A percentile compares a stretch with the other conserved stretches of the same genome.
Conservation (phyloP, 306 rosid species). For the Quercus variabilis region DNA sequence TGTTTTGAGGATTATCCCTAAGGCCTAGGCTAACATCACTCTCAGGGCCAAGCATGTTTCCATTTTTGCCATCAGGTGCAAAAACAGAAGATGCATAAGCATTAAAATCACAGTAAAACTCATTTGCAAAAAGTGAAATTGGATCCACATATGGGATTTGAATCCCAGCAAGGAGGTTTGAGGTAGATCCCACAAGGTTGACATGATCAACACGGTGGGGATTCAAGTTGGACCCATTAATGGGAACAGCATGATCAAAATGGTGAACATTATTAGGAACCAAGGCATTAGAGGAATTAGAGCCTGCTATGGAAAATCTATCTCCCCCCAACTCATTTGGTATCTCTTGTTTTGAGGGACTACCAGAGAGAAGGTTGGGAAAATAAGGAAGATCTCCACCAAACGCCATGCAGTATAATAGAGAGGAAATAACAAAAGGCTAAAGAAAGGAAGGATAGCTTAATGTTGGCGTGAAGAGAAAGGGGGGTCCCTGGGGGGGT, state of each 20-base stretch:
- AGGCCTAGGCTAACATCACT: neutral
- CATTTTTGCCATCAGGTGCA: conserved; percentile 13
- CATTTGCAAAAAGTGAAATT: conserved; percentile 10
- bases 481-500: conserved; percentile 6
- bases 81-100: neutral
- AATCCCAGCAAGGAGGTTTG: conserved; percentile 15
- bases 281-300: conserved; percentile 13
- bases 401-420: conserved; percentile 37
- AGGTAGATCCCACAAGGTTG: conserved; percentile 17
- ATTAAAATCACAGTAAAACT: conserved; percentile 1
- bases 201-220: neutral
- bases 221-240: conserved; percentile 11
- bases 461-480: neutral
- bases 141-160: conserved; percentile 5
- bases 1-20: conserved; percentile 16
- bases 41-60: conserved; percentile 2
- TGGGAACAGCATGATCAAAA: conserved; percentile 14
- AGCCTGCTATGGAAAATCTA: neutral
- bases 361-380: conserved; percentile 20
- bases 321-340: neutral
- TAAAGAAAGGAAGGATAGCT: conserved; percentile 21
- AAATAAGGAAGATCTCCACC: conserved; percentile 13
- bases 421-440: neutral
- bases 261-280: conserved; percentile 16
- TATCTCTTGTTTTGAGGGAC: conserved; percentile 7